A percentile compares a stretch with the other conserved stretches of the same genome.
These are phyloP conservation scores for Cladophialophora immunda DNA, from an alignment of 2,329 filamentous ascomycete species.

Conservation along the genomic window DNA sequence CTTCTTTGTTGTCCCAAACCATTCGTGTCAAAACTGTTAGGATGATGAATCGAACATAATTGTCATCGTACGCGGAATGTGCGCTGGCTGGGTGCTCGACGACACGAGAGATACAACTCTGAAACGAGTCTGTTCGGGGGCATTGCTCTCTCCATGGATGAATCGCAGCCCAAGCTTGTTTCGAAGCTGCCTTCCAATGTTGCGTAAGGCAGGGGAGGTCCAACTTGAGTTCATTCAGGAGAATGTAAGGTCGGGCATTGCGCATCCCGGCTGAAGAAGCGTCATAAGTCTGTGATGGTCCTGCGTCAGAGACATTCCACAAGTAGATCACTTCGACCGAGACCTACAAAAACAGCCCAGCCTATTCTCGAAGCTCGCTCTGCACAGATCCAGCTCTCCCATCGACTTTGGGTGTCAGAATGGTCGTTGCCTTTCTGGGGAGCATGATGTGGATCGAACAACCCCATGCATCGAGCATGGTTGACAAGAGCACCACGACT, in stretches of 20 bases:
- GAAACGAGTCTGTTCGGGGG: conserved; percentile 16
- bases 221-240: conserved; percentile 16
- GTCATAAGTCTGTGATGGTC: conserved; percentile 18
- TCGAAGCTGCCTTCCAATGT: too few relatives aligned
- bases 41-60: too few relatives aligned
- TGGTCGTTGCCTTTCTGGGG: conserved; percentile 8
- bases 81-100: conserved; percentile 16
- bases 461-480: conserved; percentile 16
- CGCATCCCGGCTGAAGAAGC: conserved; percentile 24
- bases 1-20: conserved; percentile 22
- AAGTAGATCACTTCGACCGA: too few relatives aligned
- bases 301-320: conserved; percentile 16
- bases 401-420: conserved; percentile 18
- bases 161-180: too few relatives aligned
- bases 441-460: conserved; percentile 16
- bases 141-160: conserved; percentile 12
- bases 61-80: not conserved
- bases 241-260: conserved; percentile 24
- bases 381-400: conserved; percentile 17
- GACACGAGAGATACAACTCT: conserved; percentile 15
- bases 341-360: too few relatives aligned
- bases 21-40: conserved; percentile 1
- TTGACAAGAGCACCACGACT: conserved; percentile 21
- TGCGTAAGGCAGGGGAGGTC: not conserved
- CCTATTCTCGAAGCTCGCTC: conserved; percentile 9